Base-by-base conservation (phyloP, 2,329 filamentous ascomycete genomes). In the Delphinella strobiligena region DNA sequence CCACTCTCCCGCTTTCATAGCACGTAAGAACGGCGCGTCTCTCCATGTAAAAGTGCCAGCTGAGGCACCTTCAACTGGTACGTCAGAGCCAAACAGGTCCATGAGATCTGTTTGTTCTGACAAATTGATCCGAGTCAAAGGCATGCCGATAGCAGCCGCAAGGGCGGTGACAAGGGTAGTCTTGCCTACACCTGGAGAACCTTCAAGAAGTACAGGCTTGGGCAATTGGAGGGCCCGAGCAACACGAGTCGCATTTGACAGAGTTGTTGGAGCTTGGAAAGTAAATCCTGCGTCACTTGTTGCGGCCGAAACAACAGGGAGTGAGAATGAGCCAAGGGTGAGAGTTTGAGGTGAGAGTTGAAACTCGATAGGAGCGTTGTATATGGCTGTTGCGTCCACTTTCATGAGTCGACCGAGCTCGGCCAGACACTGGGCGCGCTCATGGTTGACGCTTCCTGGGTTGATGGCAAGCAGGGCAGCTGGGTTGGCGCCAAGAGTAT, bases 81-180 rank as follows among this genome's bases (percentile, higher is more conserved):
- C 86, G 63, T 98, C 91, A 0, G 89, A 94, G 43, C 91, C 91
- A 57, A 98, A 98, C 1, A 98, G 68, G 57, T 98, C 91, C 74
- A 96, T 95, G 36, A 98, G 66, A 60, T 98, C 91, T 0, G 93
- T 98, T 62, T 98, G 91, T 51, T 98, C 91, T 0, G 91, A 96
- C 44, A 99, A 68, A 54, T 99, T 99, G 61, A 99, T 95, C 51
- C 91, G 75, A 1, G 87, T 94, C 46, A 99, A 64, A 5, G 83
- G 81, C 45, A 80, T 80, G 4, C 88, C 86, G 47, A 85, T 82
- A 3, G 80, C 78, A 49, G 75, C 74, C 1, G 93, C 83, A 34
- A 98, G 68, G 1, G 91, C 88, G 34, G 82, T 80, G 16, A 99
- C 78, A 11, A 99, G 71, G 1, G 89, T 93, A 0, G 91, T 99